Base-by-base conservation (phyloP, 1,284 basidiomycete species). In the Xerocomus amazonicus region DNA sequence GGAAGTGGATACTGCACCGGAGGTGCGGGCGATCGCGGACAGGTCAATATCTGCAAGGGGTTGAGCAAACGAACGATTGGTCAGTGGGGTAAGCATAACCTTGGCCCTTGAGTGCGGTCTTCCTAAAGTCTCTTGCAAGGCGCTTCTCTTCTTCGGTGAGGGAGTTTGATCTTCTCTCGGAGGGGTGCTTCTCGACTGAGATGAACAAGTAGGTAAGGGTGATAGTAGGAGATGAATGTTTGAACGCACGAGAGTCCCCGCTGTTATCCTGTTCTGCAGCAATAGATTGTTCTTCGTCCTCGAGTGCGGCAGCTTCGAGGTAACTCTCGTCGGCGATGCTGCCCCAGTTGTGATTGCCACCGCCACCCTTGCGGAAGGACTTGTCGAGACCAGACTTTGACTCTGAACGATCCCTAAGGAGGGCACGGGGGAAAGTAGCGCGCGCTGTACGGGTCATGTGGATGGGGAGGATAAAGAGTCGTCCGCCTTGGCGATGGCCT, bases 311-410 rank as follows among this genome's bases (percentile, higher is more conserved):
- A 43, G 63, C 68, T 70, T 84, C 84, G 62, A 79, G 73, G 53
- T 77, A 72, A 37, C 68, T 71, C 70, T 91, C 85, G 59, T 90
- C 75, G 13, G 69, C 69, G 59, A 89, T 67, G 45, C 77, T 79
- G 53, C 91, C 91, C 91, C 91, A 93, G 73, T 90, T 91, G 72
- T 92, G 83, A 3, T 77, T 73, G 35, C 91, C 91, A 35, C 80
- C 82, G 48, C 91, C 91, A 56, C 79, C 75, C 74, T 94, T 93
- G 69, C 83, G 86, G 48, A 90, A 66, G 54, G 77, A 78, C 67
- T 81, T 81, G 76, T 84, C 81, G 52, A 86, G 76, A 45, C 90
- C 91, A 33, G 82, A 80, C 67, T 83, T 84, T 62, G 87, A 84
- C 72, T 85, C 79, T 33, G 84, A 84, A 59, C 85, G 83, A 73